Evolutionary conservation across 805 yeast species (phyloP), one percentile per base, ranked within the genome.

Genomic region (Sungouiozyma ichnusensis): DNA sequence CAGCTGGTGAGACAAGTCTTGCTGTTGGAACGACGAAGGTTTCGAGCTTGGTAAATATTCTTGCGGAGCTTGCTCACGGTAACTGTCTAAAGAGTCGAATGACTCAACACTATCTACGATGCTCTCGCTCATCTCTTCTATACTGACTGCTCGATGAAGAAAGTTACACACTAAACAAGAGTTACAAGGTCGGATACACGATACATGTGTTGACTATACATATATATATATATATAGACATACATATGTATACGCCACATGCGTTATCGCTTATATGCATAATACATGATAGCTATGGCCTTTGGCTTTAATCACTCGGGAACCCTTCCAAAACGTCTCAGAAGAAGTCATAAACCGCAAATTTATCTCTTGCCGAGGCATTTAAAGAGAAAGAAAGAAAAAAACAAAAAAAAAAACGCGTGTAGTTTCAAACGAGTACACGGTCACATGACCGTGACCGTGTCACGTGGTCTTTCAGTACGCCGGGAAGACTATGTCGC

Each of bases 401-500:
- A n/a, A n/a, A n/a, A n/a, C n/a, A n/a, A n/a, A n/a, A n/a, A n/a
- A n/a, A n/a, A n/a, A n/a, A n/a, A n/a, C n/a, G n/a, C n/a, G n/a
- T n/a, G n/a, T n/a, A n/a, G 9, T 11, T 24, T 24, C 9, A 7
- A 11, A 11, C 29, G 11, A 7, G 11, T 24, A 11, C 29, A 24
- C 29, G 29, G 29, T 7, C 29, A 24, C 29, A 11, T 24, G 29
- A 6, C 29, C 29, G 29, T 11, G 29, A 6, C 6, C n/a, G 29
- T 27, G 6, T 20, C 11, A 11, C 29, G 11, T 24, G 11, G 9
- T 6, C 6, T 11, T 11, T 11, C 29, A 37, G 16, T 35, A 36
- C 34, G 63, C 57, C 29, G 63, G 57, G 51, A 69, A 66, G 15
- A 58, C 79, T 33, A 83, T 76, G 9, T 77, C 72, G 6, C 86